phyloP scores from a whole-genome alignment of 2,329 filamentous ascomycete species.

The Fusarium penzigii region DNA sequence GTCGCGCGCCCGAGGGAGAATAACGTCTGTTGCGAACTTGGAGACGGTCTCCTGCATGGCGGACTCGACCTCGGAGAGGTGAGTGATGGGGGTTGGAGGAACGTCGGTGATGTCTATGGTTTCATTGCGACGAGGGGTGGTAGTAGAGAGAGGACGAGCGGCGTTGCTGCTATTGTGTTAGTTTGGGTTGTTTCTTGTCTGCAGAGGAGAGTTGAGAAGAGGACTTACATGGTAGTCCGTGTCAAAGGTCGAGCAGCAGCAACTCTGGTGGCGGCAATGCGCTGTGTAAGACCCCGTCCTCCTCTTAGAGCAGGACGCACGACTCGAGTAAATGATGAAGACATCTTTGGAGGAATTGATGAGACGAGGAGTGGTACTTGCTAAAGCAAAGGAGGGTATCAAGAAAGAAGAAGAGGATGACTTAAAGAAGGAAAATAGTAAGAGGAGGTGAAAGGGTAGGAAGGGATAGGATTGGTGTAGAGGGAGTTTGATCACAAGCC shows the following conservation, averaged over 20 bases:
- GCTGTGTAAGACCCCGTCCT: slow-evolving; percentile 39
- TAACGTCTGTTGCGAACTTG: slow-evolving; percentile 86
- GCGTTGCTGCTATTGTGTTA: slow-evolving; percentile 26
- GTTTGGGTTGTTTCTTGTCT: slow-evolving; percentile 3
- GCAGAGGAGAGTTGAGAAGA: no score
- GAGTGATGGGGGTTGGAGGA: slow-evolving; percentile 87
- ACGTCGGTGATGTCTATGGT: slow-evolving; percentile 69
- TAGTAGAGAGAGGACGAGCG: slow-evolving; percentile 61
- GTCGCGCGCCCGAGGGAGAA: slow-evolving; percentile 87
- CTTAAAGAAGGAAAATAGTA: neutral
- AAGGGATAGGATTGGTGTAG: neutral
- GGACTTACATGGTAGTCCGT: slow-evolving; percentile 29
- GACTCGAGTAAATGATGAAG: slow-evolving; percentile 51
- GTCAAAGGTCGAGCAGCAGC: slow-evolving; percentile 22
- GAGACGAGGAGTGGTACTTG: neutral
- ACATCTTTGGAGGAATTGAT: slow-evolving; percentile 23
- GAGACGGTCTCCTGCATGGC: slow-evolving; percentile 88
- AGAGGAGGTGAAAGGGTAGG: neutral
- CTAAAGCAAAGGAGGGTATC: neutral
- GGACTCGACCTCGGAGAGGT: slow-evolving; percentile 85
- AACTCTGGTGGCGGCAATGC: slow-evolving; percentile 23
- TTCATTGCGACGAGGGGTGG: slow-evolving; percentile 50
- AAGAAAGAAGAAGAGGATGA: neutral
- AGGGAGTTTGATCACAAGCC: slow-evolving; percentile 3
- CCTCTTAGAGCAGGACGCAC: slow-evolving; percentile 53